These are phyloP conservation scores for Cyclotella choctawhatcheeana DNA, from an alignment of 108 stramenopile genomes.

Conservation along the genomic window DNA sequence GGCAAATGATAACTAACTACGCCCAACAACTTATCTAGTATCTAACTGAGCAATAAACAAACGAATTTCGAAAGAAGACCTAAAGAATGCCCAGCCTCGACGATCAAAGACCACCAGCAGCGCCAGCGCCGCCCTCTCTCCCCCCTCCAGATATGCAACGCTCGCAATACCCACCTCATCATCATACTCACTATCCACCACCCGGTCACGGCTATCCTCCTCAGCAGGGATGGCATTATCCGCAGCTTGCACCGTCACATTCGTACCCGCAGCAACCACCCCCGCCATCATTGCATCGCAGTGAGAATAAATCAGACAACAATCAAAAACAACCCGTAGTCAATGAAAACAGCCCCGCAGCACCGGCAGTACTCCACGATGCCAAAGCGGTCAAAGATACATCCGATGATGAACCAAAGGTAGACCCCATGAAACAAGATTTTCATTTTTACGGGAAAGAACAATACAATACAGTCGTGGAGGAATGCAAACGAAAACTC, in stretches of 20 bases:
- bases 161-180: neutral
- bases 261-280: neutral
- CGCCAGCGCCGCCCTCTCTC: no score
- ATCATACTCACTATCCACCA: neutral
- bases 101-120: neutral
- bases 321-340: neutral
- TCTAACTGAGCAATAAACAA: no score
- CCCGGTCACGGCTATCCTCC: neutral
- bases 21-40: no score
- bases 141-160: neutral
- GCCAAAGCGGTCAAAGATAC: neutral
- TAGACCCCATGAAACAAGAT: slow-evolving; percentile 85
- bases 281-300: neutral
- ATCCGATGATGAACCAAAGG: slow-evolving; percentile 35
- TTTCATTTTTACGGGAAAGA: slow-evolving; percentile 84
- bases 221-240: neutral
- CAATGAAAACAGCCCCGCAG: neutral
- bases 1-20: no score
- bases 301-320: neutral
- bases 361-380: neutral
- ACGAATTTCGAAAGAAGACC: no score
- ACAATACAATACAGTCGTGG: slow-evolving; percentile 38
- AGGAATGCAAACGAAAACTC: slow-evolving; percentile 59
- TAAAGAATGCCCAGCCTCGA: no score
- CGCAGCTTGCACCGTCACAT: neutral